Evolutionary conservation across 768 basidiomycete species (phyloP).

Genomic region (Chalciporus sphaerocephalus): DNA sequence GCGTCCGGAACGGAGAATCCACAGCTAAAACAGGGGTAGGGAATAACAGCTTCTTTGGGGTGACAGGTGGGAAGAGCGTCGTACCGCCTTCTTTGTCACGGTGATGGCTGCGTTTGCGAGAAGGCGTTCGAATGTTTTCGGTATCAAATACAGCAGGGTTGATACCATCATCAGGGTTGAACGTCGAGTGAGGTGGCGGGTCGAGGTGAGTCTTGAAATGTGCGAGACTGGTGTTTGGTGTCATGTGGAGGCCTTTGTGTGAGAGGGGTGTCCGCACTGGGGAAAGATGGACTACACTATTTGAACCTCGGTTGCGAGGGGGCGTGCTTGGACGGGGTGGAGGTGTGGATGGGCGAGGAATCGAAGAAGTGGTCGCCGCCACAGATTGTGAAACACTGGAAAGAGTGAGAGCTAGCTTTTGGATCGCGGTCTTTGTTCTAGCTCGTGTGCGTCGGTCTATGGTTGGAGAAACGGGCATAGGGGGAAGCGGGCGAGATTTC

Average conservation of each 20-base stretch:
- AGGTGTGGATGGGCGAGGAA: slow-evolving; percentile 27
- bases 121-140: slow-evolving; percentile 43
- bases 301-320: slow-evolving; percentile 24
- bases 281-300: slow-evolving; percentile 43
- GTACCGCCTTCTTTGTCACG: slow-evolving; percentile 22
- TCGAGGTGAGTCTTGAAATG: slow-evolving; percentile 69
- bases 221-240: slow-evolving; percentile 57
- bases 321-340: slow-evolving; percentile 41
- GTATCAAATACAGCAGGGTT: slow-evolving; percentile 35
- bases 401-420: slow-evolving; percentile 17
- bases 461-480: slow-evolving; percentile 47
- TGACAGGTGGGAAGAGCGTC: slow-evolving; percentile 34
- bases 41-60: slow-evolving; percentile 42
- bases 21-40: slow-evolving; percentile 21
- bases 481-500: slow-evolving; percentile 37
- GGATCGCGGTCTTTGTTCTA: slow-evolving; percentile 19
- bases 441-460: slow-evolving; percentile 32
- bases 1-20: slow-evolving; percentile 50
- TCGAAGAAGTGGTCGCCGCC: slow-evolving; percentile 11
- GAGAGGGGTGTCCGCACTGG: slow-evolving; percentile 64
- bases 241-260: slow-evolving; percentile 66
- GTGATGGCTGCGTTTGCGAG: slow-evolving; percentile 37
- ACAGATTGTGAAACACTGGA: slow-evolving; percentile 26
- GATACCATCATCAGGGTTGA: slow-evolving; percentile 29
- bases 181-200: slow-evolving; percentile 46